Conservation (phyloP, 257 asterid genomes). For the Fraxinus excelsior region DNA sequence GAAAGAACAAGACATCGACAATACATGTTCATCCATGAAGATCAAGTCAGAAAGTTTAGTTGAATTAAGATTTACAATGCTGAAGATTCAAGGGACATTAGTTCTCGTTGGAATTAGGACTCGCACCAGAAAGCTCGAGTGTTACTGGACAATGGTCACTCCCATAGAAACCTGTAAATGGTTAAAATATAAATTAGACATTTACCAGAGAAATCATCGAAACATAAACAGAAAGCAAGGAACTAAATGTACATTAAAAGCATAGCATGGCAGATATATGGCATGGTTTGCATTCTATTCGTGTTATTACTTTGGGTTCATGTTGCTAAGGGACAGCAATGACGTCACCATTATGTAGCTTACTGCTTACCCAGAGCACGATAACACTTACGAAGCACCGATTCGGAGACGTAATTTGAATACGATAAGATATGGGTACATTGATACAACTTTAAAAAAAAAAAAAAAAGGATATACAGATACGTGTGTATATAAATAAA, state of each 20-base stretch:
- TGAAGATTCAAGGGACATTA: constrained; percentile 11
- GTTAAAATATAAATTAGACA: neutral
- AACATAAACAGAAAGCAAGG: neutral
- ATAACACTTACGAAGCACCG: no score
- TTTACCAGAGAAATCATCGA: neutral
- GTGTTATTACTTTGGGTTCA: neutral
- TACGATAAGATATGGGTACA: no score
- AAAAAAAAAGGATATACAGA: no score
- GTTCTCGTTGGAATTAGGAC: constrained; percentile 32
- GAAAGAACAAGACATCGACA: neutral
- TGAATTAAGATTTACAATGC: neutral
- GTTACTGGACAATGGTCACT: constrained; percentile 96
- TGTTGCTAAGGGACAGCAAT: neutral
- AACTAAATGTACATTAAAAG: constrained; percentile 1
- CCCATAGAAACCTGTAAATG: constrained; percentile 82
- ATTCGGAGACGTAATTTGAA: no score
- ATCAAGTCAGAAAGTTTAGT: neutral
- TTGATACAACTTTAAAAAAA: no score
- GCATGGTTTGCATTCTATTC: neutral
- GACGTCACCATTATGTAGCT: neutral
- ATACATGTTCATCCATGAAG: neutral
- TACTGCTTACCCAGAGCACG: no score
- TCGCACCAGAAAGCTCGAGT: constrained; percentile 57
- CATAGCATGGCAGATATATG: neutral
- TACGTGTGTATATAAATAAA: no score